Conservation (phyloP, 2,329 filamentous ascomycete genomes). For the Fusarium torulosum region DNA sequence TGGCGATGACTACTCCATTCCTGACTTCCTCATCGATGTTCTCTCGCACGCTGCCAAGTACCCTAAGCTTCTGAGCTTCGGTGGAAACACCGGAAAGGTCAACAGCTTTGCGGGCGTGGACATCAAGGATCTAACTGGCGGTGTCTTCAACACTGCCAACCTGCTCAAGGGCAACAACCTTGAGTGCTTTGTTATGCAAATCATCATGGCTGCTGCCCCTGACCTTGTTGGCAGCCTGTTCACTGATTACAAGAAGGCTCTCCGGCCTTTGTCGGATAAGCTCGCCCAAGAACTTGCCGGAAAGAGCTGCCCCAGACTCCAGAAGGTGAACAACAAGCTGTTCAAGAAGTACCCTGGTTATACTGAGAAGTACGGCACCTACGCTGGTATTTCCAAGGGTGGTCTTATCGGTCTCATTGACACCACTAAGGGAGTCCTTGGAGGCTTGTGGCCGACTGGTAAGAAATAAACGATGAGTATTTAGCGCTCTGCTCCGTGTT, state of each 20-base stretch:
- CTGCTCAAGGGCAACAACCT: conserved; percentile 61
- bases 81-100: conserved; percentile 7
- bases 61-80: conserved; percentile 6
- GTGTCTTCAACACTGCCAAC: conserved; percentile 57
- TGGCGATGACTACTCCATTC: neutral
- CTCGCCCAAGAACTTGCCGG: conserved; percentile 5
- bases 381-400: conserved; percentile 19
- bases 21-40: conserved; percentile 14
- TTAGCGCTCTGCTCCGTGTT: no score
- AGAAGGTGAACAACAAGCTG: conserved; percentile 17
- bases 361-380: conserved; percentile 25
- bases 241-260: conserved; percentile 5
- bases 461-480: neutral
- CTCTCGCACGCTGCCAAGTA: conserved; percentile 6
- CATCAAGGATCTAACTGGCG: conserved; percentile 53
- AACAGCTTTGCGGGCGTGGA: conserved; percentile 7
- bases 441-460: conserved; percentile 5
- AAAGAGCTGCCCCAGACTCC: neutral
- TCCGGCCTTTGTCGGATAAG: conserved; percentile 4
- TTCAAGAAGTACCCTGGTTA: conserved; percentile 19
- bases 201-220: conserved; percentile 41
- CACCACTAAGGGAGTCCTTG: neutral
- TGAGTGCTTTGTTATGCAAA: conserved; percentile 55
- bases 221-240: conserved; percentile 18
- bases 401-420: conserved; percentile 8